Conservation (phyloP, 2,329 filamentous ascomycete genomes). For the Penicillium nordicum region DNA sequence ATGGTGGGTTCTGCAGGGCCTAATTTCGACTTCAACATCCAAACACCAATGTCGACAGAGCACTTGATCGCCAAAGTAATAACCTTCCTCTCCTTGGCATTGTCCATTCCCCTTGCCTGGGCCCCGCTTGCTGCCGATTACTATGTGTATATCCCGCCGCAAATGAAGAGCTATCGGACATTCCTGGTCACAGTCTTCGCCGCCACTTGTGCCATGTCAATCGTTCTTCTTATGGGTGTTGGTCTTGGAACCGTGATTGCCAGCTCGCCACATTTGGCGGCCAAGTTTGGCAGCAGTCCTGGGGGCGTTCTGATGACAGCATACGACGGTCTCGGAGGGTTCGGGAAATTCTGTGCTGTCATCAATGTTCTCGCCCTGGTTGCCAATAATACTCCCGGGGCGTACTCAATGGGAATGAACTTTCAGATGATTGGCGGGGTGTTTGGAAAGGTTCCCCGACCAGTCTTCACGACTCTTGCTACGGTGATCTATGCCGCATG, state of each 20-base stretch:
- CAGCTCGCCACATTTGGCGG: slow-evolving; percentile 25
- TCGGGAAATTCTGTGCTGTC: slow-evolving; percentile 45
- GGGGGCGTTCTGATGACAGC: slow-evolving; percentile 40
- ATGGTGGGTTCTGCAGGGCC: slow-evolving; percentile 41
- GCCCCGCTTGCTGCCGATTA: slow-evolving; percentile 41
- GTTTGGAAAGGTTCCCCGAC: slow-evolving; percentile 40
- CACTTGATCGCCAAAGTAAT: slow-evolving; percentile 37
- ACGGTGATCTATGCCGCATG: slow-evolving; percentile 44
- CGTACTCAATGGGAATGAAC: slow-evolving; percentile 46
- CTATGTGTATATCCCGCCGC: slow-evolving; percentile 44
- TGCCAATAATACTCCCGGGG: slow-evolving; percentile 45
- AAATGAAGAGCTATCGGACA: slow-evolving; percentile 35
- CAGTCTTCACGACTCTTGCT: slow-evolving; percentile 42
- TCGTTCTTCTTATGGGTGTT: slow-evolving; percentile 40
- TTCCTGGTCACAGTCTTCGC: slow-evolving; percentile 41
- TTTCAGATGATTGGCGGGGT: slow-evolving; percentile 44
- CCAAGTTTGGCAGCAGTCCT: slow-evolving; percentile 25
- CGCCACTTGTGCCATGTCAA: slow-evolving; percentile 31
- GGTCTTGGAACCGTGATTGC: slow-evolving; percentile 41
- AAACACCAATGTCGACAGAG: slow-evolving; percentile 25
- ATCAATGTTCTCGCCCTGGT: slow-evolving; percentile 44
- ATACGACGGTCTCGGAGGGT: slow-evolving; percentile 39
- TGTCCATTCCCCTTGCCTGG: slow-evolving; percentile 37
- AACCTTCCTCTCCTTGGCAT: slow-evolving; percentile 37
- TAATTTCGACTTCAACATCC: slow-evolving; percentile 34